phyloP scores from a whole-genome alignment of 306 rosid species.

The Quercus dentata region DNA sequence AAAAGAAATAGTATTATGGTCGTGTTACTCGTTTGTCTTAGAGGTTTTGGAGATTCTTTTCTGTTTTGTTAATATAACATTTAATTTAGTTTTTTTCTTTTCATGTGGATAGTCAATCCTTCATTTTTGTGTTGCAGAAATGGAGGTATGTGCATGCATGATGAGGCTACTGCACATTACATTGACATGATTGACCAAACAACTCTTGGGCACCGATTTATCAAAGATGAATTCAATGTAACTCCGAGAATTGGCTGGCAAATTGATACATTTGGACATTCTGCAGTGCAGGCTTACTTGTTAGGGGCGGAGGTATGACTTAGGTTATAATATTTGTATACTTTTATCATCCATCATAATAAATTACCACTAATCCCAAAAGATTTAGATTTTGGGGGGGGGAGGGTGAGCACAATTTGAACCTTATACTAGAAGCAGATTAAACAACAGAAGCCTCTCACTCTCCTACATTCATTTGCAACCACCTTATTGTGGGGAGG shows the following conservation, averaged over 20 bases:
- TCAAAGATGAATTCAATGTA: conserved; percentile 61
- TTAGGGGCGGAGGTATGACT: conserved; percentile 65
- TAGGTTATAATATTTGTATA: background rate
- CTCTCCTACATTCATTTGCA: background rate
- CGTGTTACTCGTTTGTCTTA: too few species aligned
- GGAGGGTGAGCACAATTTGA: background rate
- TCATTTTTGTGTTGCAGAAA: conserved; percentile 47
- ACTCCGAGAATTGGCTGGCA: conserved; percentile 85
- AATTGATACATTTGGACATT: conserved; percentile 92
- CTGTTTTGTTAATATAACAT: too few species aligned
- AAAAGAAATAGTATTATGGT: too few species aligned
- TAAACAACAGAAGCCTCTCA: background rate
- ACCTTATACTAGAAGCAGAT: background rate
- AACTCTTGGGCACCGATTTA: conserved; percentile 70
- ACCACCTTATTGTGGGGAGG: background rate
- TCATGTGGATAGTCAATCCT: conserved; percentile 58
- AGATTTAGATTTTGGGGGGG: too few species aligned
- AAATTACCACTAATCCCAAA: too few species aligned
- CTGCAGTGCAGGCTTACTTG: conserved; percentile 84
- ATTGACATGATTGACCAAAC: conserved; percentile 94
- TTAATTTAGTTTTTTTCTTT: background rate
- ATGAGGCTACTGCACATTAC: conserved; percentile 81
- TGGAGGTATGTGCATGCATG: conserved; percentile 96
- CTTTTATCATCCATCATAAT: too few species aligned
- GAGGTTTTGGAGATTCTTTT: too few species aligned